phyloP scores from a whole-genome alignment of 2,329 filamentous ascomycete species.

The Coleophoma eucalyptorum region DNA sequence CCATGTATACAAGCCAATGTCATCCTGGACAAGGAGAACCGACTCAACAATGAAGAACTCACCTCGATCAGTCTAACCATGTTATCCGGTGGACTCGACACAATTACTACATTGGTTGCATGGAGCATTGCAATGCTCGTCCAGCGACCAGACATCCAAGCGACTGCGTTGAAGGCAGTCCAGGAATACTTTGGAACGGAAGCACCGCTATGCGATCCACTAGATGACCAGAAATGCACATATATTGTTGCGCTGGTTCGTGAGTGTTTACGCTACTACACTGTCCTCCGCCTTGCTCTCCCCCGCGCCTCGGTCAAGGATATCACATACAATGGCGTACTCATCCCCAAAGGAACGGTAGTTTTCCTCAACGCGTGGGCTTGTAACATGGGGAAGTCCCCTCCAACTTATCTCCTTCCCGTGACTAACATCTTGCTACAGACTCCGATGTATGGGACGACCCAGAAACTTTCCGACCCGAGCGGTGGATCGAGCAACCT shows the following conservation, averaged over 20 bases:
- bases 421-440: background rate
- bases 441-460: constrained; percentile 55
- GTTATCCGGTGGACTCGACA: constrained; percentile 64
- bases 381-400: constrained; percentile 60
- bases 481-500: constrained; percentile 60
- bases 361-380: constrained; percentile 66
- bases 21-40: constrained; percentile 59
- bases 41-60: constrained; percentile 58
- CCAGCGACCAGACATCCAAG: constrained; percentile 57
- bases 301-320: constrained; percentile 59
- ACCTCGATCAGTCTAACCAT: constrained; percentile 65
- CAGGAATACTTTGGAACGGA: constrained; percentile 45
- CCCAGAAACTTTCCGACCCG: constrained; percentile 54
- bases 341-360: constrained; percentile 59
- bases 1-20: constrained; percentile 67
- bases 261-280: constrained; percentile 60
- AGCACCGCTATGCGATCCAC: constrained; percentile 53
- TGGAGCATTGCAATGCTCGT: constrained; percentile 61
- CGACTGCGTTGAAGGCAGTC: constrained; percentile 55
- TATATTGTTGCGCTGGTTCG: constrained; percentile 61
- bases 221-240: constrained; percentile 60
- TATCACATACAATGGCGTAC: constrained; percentile 50
- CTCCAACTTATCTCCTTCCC: no score
- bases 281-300: constrained; percentile 58
- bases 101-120: constrained; percentile 60